Base-by-base conservation (phyloP, 1,284 basidiomycete species). In the Tylopilus sp. region DNA sequence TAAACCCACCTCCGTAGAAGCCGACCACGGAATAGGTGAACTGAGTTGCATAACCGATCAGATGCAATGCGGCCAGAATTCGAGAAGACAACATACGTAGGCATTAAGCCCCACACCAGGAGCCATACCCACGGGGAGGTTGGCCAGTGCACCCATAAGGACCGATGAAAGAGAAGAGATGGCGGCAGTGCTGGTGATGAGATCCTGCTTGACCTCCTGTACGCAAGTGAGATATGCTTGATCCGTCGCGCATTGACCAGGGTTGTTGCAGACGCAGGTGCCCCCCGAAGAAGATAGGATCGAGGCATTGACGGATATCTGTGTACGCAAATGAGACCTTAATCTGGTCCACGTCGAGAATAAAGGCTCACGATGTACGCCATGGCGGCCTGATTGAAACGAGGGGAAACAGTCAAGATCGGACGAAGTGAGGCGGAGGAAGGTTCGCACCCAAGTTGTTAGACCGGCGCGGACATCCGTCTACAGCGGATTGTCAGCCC, bases 11-110 rank as follows among this genome's bases (percentile, higher is more conserved):
- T 9, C 89, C 89, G 57, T 91, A 84, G 68, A 82, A 85, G 8
- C 92, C 92, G 38, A 94, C 92, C 36, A 94, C 82, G 16, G 89
- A 91, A 70, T 90, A 93, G 16, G 92, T 78, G 67, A 95, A 93
- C 84, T 93, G 53, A 30, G 29, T 34, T 21, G 9, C 8, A 4
- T 12, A 33, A 36, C 19, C 33, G 23, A 44, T 57, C 33, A 45
- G 18, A 19, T 18, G 36, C 21, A 39, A 26, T 25, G 45, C 13
- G 31, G 30, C 48, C 13, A 15, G 39, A 41, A 23, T 44, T 30
- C 12, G 31, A 35, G 4, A 9, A 16, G 28, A 48, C 15, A 21
- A 74, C 83, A 57, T 61, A 87, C 86, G 58, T 88, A 94, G 23
- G 90, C 90, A 65, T 93, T 93, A 34, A 92, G 71, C 52, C 89